These are phyloP conservation scores for Boletus sp. DNA, from an alignment of 768 basidiomycete species.

Conservation along the genomic window DNA sequence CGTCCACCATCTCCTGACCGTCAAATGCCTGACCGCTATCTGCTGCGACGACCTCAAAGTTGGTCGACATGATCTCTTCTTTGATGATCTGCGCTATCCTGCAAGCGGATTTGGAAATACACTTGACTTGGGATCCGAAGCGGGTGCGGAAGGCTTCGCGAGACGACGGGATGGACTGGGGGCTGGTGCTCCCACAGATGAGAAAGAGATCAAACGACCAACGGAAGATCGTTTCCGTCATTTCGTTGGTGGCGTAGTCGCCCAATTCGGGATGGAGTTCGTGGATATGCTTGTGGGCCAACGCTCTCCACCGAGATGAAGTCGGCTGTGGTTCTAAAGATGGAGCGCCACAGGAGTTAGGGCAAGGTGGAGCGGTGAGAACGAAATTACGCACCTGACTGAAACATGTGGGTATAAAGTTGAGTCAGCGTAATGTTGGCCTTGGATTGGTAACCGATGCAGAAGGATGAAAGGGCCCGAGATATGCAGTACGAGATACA, in stretches of 20 bases:
- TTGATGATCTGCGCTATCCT: slow-evolving; percentile 60
- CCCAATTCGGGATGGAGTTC: slow-evolving; percentile 62
- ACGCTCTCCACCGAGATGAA: slow-evolving; percentile 72
- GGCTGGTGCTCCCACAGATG: slow-evolving; percentile 56
- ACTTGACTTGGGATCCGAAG: slow-evolving; percentile 60
- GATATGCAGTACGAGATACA: slow-evolving; percentile 66
- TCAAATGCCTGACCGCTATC: slow-evolving; percentile 54
- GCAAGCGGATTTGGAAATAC: slow-evolving; percentile 64
- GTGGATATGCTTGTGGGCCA: slow-evolving; percentile 70
- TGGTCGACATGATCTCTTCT: slow-evolving; percentile 77
- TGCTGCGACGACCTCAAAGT: slow-evolving; percentile 66
- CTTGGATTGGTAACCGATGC: slow-evolving; percentile 71
- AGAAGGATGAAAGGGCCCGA: slow-evolving; percentile 67
- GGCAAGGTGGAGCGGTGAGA: background rate
- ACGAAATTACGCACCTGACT: slow-evolving; percentile 41
- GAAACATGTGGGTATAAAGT: slow-evolving; percentile 58
- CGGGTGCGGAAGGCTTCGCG: slow-evolving; percentile 43
- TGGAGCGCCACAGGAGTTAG: slow-evolving; percentile 14
- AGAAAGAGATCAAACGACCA: slow-evolving; percentile 69
- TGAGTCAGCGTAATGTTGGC: slow-evolving; percentile 63
- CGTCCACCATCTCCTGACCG: slow-evolving; percentile 53
- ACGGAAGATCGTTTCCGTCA: slow-evolving; percentile 70
- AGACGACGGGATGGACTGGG: slow-evolving; percentile 38
- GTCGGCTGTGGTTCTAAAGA: slow-evolving; percentile 69
- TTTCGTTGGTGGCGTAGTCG: slow-evolving; percentile 67